Base-by-base conservation (phyloP, 2,329 filamentous ascomycete species). In the Exophiala lecanii-corni region DNA sequence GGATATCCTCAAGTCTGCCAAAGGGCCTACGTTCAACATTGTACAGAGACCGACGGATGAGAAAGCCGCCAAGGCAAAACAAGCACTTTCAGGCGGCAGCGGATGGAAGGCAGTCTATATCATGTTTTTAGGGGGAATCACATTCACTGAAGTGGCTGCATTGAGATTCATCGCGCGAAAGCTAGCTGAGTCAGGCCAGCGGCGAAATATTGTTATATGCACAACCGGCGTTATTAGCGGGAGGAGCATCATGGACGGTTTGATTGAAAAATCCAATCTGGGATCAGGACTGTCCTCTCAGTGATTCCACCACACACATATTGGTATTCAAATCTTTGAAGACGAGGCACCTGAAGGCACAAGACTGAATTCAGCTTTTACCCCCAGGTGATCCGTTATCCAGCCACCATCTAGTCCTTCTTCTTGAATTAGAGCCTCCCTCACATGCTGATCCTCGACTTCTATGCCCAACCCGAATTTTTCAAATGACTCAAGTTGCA, bases 121-220 rank as follows among this genome's bases (percentile, higher is more conserved):
- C n/a, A 94, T 97, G 55, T 97, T 97, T 66, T 71, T 98, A 13
- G 92, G 92, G n/a, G 94, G 92, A 2, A 86, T 98, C 42, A 96
- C 89, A 0, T 95, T 94, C 60, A 91, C 92, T 0, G 92, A 98
- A 66, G 91, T 98, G 62, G 89, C 94, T 30, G 92, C 94, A 15
- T 63, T 98, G 60, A 77, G 94, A 41, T 97, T 95, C 61, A 84
- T 98, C 55, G 87, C 86, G 7, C 81, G 81, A 60, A 82, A 91
- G 64, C 82, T 92, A 79, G 78, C 86, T 72, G 82, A 75, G 38
- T 82, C 51, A n/a, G 54, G 54, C 3, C 54, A 56, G 41, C 46
- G 83, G 55, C 81, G 86, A 62, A 86, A 86, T 59, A 84, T 98
- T 55, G 74, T 98, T 36, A 89, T 98, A 59, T 94, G 87, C 63